These are phyloP conservation scores for Neofusicoccum parvum DNA, from an alignment of 2,329 filamentous ascomycete genomes.

Conservation along the genomic window DNA sequence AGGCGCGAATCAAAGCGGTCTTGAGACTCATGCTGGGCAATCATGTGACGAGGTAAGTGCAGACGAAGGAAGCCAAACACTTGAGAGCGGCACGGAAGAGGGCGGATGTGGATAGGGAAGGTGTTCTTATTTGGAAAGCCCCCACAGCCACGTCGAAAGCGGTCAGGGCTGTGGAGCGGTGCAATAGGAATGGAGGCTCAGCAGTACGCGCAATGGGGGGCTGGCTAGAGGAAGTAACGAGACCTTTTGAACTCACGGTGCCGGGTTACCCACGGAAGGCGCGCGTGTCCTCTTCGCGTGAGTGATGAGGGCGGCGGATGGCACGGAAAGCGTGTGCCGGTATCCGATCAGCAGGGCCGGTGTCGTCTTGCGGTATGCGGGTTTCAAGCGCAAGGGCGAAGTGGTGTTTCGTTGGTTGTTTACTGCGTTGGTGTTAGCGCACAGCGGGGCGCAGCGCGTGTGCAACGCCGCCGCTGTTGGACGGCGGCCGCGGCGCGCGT, in stretches of 20 bases:
- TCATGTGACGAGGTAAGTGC: background rate
- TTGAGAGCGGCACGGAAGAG: background rate
- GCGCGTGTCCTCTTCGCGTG: background rate
- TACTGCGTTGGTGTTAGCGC: conserved; percentile 11
- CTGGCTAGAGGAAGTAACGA: conserved; percentile 17
- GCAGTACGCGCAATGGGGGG: conserved; percentile 1
- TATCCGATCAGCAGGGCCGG: conserved; percentile 2
- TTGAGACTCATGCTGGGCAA: conserved; percentile 4
- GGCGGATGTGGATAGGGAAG: background rate
- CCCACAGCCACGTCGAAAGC: conserved; percentile 7
- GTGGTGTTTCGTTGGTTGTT: conserved; percentile 12
- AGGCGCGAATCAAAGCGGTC: conserved; percentile 14
- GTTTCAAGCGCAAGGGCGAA: background rate
- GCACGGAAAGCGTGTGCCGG: conserved; percentile 5
- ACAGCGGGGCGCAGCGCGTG: conserved; percentile 1
- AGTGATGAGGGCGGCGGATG: background rate
- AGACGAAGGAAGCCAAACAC: background rate
- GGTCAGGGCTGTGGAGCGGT: background rate
- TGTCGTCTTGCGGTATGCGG: background rate
- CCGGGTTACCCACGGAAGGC: conserved; percentile 14
- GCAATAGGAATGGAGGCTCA: conserved; percentile 11
- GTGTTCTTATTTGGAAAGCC: background rate
- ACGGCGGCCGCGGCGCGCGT: background rate
- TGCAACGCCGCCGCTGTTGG: background rate
- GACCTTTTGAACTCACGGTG: background rate